Evolutionary conservation across 345 rosid species (phyloP), one percentile per base, ranked within the genome.

Genomic region (Salix exigua): DNA sequence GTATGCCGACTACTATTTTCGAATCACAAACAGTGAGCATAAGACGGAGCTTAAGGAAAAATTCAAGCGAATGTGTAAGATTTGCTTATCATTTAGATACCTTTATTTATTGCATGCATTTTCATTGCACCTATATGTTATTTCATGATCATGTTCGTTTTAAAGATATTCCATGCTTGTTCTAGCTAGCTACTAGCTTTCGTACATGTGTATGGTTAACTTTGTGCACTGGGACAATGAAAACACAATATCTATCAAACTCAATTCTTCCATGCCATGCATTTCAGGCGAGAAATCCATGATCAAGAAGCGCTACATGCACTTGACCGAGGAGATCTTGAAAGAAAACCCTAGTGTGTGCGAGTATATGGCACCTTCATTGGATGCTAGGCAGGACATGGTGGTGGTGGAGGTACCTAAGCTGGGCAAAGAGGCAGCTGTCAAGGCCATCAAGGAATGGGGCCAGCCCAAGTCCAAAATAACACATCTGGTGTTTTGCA

Each of bases 401-500:
- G 92, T 91, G 75, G 94, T 92, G 28, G 95, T 91, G 9, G 95
- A 92, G 71, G 85, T 92, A 7, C 97, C 97, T 7, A 92, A 83
- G 84, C 82, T 92, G 1, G 97, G 97, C 2, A 92, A 91, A 75
- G 93, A 90, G 55, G 97, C 97, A 1, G 97, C 97, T 0, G 72
- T 79, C 21, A 89, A 87, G 73, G 97, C 97, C 66, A 89, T 92
- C 82, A 88, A 92, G 73, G 91, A 90, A 61, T 90, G 97, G 97
- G 95, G 93, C 17, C 97, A 92, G 72, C 88, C 97, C 35, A 92
- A 91, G 78, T 91, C 96, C 14, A 92, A 88, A 81, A 87, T 92
- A 87, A 92, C 97, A 18, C 97, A 92, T 26, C 83, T 92, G 2
- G 85, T 92, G 74, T 92, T 92, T 83, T 92, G 97, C 79, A 92